A percentile compares a stretch with the other conserved stretches of the same genome.
phyloP scores from a whole-genome alignment of 495 filamentous ascomycete species.

The Penicillium waksmanii region DNA sequence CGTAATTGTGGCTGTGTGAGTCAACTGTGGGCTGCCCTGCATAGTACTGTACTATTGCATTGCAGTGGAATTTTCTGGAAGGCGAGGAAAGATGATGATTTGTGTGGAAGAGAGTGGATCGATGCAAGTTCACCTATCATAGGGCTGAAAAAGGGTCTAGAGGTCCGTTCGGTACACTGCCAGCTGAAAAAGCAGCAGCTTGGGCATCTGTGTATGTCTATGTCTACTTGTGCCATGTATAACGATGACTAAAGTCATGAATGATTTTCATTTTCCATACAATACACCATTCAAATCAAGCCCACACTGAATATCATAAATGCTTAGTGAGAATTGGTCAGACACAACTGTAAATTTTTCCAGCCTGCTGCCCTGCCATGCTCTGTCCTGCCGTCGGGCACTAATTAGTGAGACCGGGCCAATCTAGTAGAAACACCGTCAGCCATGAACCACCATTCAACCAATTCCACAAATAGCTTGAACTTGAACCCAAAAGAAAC shows the following conservation, averaged over 20 bases:
- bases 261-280: background rate
- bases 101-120: background rate
- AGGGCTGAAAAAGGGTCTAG: slow-evolving; percentile 1
- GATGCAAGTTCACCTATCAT: too few species aligned
- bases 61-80: background rate
- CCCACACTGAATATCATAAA: background rate
- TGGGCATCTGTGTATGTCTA: background rate
- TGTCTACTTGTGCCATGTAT: too few species aligned
- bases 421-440: slow-evolving; percentile 23
- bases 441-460: slow-evolving; percentile 6
- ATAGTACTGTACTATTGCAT: too few species aligned
- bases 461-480: background rate
- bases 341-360: background rate
- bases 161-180: background rate
- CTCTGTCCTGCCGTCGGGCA: background rate
- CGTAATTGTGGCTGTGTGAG: slow-evolving; percentile 27
- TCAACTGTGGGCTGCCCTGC: slow-evolving; percentile 1
- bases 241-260: too few species aligned
- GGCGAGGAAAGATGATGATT: background rate
- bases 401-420: slow-evolving; percentile 32
- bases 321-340: background rate
- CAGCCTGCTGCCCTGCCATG: too few species aligned
- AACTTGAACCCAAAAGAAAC: background rate
- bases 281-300: background rate
- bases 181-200: background rate